phyloP scores from a whole-genome alignment of 108 stramenopile species.

The Conticribra weissflogii region DNA sequence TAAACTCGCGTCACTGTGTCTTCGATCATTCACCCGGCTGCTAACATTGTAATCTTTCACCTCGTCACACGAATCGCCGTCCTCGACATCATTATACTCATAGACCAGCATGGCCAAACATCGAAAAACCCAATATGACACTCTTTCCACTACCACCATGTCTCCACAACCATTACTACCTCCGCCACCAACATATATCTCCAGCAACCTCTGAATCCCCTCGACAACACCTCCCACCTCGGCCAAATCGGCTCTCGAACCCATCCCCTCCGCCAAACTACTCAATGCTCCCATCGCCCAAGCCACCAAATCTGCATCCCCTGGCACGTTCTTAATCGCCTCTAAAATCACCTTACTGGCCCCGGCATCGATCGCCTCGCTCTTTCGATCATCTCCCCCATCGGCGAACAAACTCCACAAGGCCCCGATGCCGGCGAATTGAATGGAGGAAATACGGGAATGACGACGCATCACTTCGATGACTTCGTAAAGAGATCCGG shows the following conservation, averaged over 20 bases:
- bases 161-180: background rate
- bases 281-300: constrained; percentile 25
- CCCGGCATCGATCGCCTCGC: constrained; percentile 21
- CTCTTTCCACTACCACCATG: background rate
- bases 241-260: constrained; percentile 1
- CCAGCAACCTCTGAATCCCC: background rate
- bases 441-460: constrained; percentile 4
- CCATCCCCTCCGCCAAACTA: constrained; percentile 21
- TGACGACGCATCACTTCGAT: constrained; percentile 16
- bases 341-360: constrained; percentile 2
- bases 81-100: constrained; percentile 10
- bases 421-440: constrained; percentile 17
- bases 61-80: background rate
- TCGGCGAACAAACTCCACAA: constrained; percentile 15
- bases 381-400: constrained; percentile 21
- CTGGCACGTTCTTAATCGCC: background rate
- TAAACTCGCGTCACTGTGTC: background rate
- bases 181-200: background rate
- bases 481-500: constrained; percentile 19
- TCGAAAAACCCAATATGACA: constrained; percentile 25
- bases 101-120: constrained; percentile 13
- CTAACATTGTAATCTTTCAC: background rate
- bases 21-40: constrained; percentile 2
- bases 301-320: constrained; percentile 8
- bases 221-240: constrained; percentile 1